These are phyloP conservation scores for Colletotrichum brevisporum DNA, from an alignment of 2,329 filamentous ascomycete genomes.

Conservation along the genomic window DNA sequence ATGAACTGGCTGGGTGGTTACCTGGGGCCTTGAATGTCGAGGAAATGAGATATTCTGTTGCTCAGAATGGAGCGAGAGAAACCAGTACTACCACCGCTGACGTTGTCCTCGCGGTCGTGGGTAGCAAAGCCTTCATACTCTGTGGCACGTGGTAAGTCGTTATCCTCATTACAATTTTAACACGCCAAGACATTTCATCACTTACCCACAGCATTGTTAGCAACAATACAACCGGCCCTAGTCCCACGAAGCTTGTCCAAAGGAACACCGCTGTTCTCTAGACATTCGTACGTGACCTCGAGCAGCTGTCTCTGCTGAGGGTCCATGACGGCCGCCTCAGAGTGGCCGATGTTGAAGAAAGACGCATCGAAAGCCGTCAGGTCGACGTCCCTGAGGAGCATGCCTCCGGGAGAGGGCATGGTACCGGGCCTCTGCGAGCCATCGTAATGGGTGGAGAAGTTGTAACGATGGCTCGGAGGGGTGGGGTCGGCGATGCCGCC, in stretches of 20 bases:
- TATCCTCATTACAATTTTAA: no score
- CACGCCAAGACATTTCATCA: slow-evolving; percentile 41
- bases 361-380: slow-evolving; percentile 49
- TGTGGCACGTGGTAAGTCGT: not conserved
- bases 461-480: slow-evolving; percentile 50
- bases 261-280: slow-evolving; percentile 40
- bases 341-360: slow-evolving; percentile 56
- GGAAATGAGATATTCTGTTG: slow-evolving; percentile 47
- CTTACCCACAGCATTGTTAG: slow-evolving; percentile 45
- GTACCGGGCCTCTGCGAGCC: slow-evolving; percentile 51
- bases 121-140: slow-evolving; percentile 10
- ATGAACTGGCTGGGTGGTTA: not conserved
- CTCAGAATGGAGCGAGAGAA: slow-evolving; percentile 14
- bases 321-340: slow-evolving; percentile 67
- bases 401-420: slow-evolving; percentile 52
- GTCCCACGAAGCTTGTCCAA: not conserved
- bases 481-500: slow-evolving; percentile 50
- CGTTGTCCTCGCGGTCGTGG: slow-evolving; percentile 20
- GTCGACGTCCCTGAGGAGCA: slow-evolving; percentile 49
- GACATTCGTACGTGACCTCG: slow-evolving; percentile 46
- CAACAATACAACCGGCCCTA: slow-evolving; percentile 43
- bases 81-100: not conserved
- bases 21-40: slow-evolving; percentile 50
- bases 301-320: slow-evolving; percentile 65
- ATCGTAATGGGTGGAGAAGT: slow-evolving; percentile 53